A percentile compares a stretch with the other conserved stretches of the same genome.
Conservation (phyloP, 1,284 basidiomycete genomes). For the Athelia psychrophila region DNA sequence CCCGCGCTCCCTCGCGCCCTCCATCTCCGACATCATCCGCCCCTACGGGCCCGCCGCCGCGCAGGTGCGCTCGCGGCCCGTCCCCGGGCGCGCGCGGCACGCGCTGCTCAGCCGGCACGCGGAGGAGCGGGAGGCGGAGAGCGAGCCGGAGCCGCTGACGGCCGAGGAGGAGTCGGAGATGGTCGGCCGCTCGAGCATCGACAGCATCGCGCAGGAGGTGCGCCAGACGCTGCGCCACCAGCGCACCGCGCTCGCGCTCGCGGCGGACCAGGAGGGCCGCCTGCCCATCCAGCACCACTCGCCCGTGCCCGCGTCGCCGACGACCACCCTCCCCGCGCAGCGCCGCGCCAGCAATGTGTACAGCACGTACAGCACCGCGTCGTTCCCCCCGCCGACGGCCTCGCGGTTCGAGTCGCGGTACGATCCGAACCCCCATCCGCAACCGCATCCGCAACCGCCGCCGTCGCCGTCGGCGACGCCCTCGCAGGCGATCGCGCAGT, state of each 20-base stretch:
- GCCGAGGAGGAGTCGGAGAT: conserved; percentile 59
- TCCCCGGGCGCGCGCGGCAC: conserved; percentile 42
- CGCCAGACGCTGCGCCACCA: conserved; percentile 64
- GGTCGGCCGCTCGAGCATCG: conserved; percentile 74
- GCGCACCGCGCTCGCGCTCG: conserved; percentile 37
- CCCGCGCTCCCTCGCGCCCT: conserved; percentile 53
- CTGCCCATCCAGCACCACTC: conserved; percentile 39
- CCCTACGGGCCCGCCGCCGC: conserved; percentile 60
- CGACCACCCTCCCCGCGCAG: conserved; percentile 44
- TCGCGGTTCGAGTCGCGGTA: no score
- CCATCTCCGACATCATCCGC: conserved; percentile 82
- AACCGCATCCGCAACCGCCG: no score
- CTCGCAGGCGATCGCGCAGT: conserved; percentile 75
- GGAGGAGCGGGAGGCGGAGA: conserved; percentile 45
- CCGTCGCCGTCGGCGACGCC: conserved; percentile 41
- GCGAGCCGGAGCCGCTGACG: conserved; percentile 45
- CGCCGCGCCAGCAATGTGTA: conserved; percentile 43
- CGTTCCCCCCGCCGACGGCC: conserved; percentile 41
- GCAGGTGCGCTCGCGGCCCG: conserved; percentile 41
- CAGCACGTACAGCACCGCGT: conserved; percentile 44
- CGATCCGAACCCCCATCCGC: no score
- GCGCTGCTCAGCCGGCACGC: conserved; percentile 40
- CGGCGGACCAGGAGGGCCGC: conserved; percentile 38
- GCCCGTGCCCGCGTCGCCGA: conserved; percentile 40
- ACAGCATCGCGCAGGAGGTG: conserved; percentile 81